Evolutionary conservation across 441 rosid genomes (phyloP).

Genomic region (Populus hybrid): DNA sequence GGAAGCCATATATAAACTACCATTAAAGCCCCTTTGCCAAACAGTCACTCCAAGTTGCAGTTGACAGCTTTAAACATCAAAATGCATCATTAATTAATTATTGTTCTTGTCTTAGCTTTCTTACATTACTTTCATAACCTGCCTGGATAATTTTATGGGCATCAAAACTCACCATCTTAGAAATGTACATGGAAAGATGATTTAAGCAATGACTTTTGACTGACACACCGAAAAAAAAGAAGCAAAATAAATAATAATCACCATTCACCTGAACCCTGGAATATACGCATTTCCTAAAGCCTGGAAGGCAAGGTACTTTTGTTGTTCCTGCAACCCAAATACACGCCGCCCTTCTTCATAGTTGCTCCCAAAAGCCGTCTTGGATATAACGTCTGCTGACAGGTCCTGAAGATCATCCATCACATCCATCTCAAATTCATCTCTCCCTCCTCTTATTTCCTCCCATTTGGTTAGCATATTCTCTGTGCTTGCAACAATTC

Average conservation of each 20-base stretch:
- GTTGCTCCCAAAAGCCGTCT: constrained; percentile 79
- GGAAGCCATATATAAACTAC: no score
- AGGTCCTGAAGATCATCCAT: constrained; percentile 53
- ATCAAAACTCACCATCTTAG: no score
- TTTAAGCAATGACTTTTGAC: not conserved
- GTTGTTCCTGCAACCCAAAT: constrained; percentile 66
- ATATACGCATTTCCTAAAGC: constrained; percentile 63
- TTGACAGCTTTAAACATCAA: no score
- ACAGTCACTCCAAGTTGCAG: no score
- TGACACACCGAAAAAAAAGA: not conserved
- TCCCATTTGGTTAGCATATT: constrained; percentile 68
- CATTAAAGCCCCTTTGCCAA: no score
- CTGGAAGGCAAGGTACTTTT: constrained; percentile 46
- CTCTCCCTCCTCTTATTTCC: constrained; percentile 30
- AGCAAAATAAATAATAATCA: constrained; percentile 4
- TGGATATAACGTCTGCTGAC: constrained; percentile 69
- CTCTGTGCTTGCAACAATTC: constrained; percentile 46
- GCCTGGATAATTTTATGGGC: no score
- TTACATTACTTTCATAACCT: no score
- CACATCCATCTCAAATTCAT: constrained; percentile 50
- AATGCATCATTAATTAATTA: no score
- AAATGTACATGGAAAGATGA: no score
- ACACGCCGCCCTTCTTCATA: constrained; percentile 73
- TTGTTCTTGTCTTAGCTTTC: no score
- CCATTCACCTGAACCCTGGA: constrained; percentile 78